Base-by-base conservation (phyloP, 352 stramenopile species). In the Pythium vanterpoolii region DNA sequence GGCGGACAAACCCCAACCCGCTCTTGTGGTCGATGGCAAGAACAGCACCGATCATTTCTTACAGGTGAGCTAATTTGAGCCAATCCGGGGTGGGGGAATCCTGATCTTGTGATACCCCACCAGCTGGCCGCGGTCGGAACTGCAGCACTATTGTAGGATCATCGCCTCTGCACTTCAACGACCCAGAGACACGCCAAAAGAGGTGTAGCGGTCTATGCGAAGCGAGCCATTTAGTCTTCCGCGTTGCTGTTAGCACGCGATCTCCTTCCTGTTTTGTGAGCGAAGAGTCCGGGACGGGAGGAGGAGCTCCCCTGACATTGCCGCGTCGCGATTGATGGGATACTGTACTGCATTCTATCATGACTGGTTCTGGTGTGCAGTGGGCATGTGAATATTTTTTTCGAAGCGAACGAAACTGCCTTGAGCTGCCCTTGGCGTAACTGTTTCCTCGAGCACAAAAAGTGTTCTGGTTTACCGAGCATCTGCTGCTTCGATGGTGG, bases 401-500 rank as follows among this genome's bases (percentile, higher is more conserved):
- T 56, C 49, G 30, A 66, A 59, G 40, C 40, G 11, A 8, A 16
- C 39, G 45, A 52, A 52, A 52, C 24, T 36, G 49, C 49, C 49
- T 21, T 10, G 6, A 16, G n/a, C 4, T 31, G 9, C n/a, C 23
- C 18, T 3, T 10, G 48, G 9, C 21, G 56, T 47, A 57, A 58
- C 47, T 53, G 56, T 56, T 63, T 21, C 38, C n/a, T 47, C 23
- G 24, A 43, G 14, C 44, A 30, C 50, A 64, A 21, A 18, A 46
- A 54, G 33, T 49, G 49, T 56, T 66, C 58, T 66, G 58, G 58
- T 66, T 66, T 66, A 30, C 10, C 7, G 33, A 66, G 58, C 58
- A 65, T 59, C 48, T 65, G 58, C 40, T 34, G 33, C 21, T 55
- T 61, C 33, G 18, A 27, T 39, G 24, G 27, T 16, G 19, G n/a